Percentiles rank a stretch among this genome's conserved stretches.
Conservation (phyloP, 1,284 basidiomycete species). For the Ustilago vetiveriae region DNA sequence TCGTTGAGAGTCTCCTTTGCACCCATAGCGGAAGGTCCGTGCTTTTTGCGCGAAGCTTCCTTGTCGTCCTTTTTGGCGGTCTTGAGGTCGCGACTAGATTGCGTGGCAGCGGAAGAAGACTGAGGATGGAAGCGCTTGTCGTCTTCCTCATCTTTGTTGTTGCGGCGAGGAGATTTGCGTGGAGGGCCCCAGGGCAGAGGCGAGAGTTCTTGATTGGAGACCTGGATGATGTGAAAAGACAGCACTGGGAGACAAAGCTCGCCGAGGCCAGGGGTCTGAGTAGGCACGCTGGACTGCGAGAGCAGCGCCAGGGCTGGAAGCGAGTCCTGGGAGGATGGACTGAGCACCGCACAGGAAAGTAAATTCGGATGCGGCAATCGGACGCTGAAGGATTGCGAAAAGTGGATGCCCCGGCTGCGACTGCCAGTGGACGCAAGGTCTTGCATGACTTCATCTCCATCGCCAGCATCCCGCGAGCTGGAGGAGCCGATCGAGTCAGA, state of each 20-base stretch:
- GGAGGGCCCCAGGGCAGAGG: conserved; percentile 57
- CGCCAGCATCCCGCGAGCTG: neutral
- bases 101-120: conserved; percentile 23
- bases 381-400: conserved; percentile 27
- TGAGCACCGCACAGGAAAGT: conserved; percentile 43
- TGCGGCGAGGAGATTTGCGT: conserved; percentile 32
- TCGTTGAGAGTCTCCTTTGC: conserved; percentile 18
- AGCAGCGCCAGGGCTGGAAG: conserved; percentile 53
- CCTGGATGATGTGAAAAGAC: conserved; percentile 58
- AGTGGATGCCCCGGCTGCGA: conserved; percentile 1
- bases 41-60: conserved; percentile 21
- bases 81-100: conserved; percentile 22
- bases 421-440: conserved; percentile 6
- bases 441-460: conserved; percentile 28
- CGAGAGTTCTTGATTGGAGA: conserved; percentile 38
- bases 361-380: conserved; percentile 61
- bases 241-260: conserved; percentile 61
- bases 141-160: conserved; percentile 9
- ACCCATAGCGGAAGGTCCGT: conserved; percentile 57
- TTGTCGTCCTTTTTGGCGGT: conserved; percentile 20
- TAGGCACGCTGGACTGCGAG: conserved; percentile 54
- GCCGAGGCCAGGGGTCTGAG: conserved; percentile 54
- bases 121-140: conserved; percentile 16
- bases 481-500: neutral
- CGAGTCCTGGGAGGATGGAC: conserved; percentile 6